phyloP scores from a whole-genome alignment of 345 rosid genomes.

The Eucalyptus viminalis region DNA sequence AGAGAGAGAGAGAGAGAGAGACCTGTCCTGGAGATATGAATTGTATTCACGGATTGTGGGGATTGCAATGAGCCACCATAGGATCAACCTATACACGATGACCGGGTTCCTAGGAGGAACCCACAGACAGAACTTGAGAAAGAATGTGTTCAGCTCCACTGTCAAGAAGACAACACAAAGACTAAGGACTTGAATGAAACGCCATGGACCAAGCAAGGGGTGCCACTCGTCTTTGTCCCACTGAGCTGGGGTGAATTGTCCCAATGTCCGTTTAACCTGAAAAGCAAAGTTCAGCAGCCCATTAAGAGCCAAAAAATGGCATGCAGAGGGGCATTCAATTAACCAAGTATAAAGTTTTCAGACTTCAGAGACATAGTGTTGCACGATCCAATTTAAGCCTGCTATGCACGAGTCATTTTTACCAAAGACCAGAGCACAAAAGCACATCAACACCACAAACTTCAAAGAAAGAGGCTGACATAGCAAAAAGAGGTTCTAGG shows the following conservation, averaged over 20 bases:
- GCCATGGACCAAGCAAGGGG: conserved; percentile 95
- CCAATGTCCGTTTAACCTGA: conserved; percentile 82
- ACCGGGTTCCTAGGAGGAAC: conserved; percentile 93
- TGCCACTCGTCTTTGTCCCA: conserved; percentile 99
- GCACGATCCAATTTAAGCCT: not conserved
- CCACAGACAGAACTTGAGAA: conserved; percentile 97
- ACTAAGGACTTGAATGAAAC: conserved; percentile 86
- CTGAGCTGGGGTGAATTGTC: conserved; percentile 96
- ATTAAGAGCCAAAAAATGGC: not conserved
- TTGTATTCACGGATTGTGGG: conserved; percentile 97
- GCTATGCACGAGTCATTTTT: not conserved
- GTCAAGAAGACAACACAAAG: conserved; percentile 83
- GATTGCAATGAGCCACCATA: conserved; percentile 98
- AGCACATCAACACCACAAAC: not conserved
- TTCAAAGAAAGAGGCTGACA: not conserved
- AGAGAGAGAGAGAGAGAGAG: not conserved
- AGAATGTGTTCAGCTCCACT: conserved; percentile 94
- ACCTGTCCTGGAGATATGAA: conserved; percentile 93
- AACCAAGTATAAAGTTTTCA: not conserved
- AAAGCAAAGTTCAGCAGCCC: not conserved
- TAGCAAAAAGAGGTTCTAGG: not conserved
- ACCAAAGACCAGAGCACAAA: not conserved
- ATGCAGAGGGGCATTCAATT: not conserved
- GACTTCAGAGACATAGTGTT: not conserved
- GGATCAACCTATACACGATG: conserved; percentile 74